phyloP scores from a whole-genome alignment of 768 basidiomycete genomes.

The Tricholoma sp. region DNA sequence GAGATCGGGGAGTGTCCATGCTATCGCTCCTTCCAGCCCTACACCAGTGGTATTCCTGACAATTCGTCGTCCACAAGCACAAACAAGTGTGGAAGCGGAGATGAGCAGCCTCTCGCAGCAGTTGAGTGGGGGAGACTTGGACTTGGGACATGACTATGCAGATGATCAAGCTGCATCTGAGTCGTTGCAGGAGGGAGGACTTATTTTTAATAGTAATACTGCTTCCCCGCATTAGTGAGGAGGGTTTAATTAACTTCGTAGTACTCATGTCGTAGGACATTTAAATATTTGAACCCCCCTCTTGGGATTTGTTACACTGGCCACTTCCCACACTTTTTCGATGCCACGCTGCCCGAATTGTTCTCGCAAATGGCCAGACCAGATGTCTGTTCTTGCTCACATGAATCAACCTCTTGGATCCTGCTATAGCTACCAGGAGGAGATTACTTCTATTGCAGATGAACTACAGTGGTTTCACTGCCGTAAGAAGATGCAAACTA shows the following conservation, averaged over 20 bases:
- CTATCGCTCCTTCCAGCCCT: constrained; percentile 17
- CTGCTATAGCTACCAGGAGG: background rate
- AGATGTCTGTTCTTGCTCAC: background rate
- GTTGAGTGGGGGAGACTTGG: constrained; percentile 3
- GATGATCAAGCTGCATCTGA: constrained; percentile 40
- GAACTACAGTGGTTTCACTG: background rate
- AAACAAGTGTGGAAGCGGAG: constrained; percentile 15
- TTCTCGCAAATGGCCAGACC: background rate
- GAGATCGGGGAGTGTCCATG: constrained; percentile 29
- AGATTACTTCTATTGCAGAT: background rate
- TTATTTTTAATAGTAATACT: too few relatives aligned
- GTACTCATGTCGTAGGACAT: too few relatives aligned
- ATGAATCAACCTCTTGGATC: constrained; percentile 4
- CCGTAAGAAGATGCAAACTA: background rate
- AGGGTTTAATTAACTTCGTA: too few relatives aligned
- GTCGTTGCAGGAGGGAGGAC: constrained; percentile 37
- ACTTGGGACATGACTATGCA: constrained; percentile 23
- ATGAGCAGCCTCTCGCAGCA: background rate
- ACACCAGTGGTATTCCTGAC: constrained; percentile 25
- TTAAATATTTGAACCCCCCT: too few relatives aligned
- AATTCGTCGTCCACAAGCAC: constrained; percentile 13
- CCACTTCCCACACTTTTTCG: background rate
- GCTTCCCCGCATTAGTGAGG: too few relatives aligned
- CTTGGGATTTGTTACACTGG: too few relatives aligned
- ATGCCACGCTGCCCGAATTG: background rate